These are phyloP conservation scores for Zymoseptoria ardabiliae DNA, from an alignment of 2,329 filamentous ascomycete genomes.

Conservation along the genomic window DNA sequence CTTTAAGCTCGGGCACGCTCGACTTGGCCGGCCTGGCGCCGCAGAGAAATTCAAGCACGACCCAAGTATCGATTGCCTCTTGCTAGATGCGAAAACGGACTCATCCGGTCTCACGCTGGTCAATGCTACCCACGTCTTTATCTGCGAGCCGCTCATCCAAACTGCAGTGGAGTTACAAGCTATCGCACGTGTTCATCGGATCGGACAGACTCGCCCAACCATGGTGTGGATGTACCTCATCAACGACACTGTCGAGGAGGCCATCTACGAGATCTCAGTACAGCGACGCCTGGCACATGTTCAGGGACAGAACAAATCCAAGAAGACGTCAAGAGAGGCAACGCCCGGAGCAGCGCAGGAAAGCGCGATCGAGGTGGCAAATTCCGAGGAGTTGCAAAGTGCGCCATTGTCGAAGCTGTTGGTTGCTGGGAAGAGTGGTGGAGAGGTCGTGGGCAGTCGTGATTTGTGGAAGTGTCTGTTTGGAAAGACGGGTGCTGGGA, in stretches of 20 bases:
- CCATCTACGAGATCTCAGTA: conserved; percentile 82
- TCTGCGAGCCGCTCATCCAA: conserved; percentile 90
- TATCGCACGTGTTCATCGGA: conserved; percentile 89
- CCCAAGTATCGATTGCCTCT: conserved; percentile 67
- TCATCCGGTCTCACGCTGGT: conserved; percentile 85
- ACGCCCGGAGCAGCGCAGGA: conserved; percentile 37
- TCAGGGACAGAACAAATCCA: conserved; percentile 27
- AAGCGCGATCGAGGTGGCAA: conserved; percentile 67
- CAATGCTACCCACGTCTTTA: conserved; percentile 86
- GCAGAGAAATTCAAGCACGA: conserved; percentile 72
- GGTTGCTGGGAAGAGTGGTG: conserved; percentile 60
- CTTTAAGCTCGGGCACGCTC: conserved; percentile 66
- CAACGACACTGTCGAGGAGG: conserved; percentile 84
- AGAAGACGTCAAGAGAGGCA: conserved; percentile 23
- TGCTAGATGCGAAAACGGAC: conserved; percentile 83
- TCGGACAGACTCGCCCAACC: conserved; percentile 79
- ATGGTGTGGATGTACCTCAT: conserved; percentile 94
- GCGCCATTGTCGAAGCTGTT: conserved; percentile 64
- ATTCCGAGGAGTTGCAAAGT: conserved; percentile 74
- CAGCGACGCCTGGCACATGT: conserved; percentile 72
- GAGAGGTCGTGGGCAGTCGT: conserved; percentile 69
- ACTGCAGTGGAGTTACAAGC: conserved; percentile 90
- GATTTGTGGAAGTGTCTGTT: conserved; percentile 91
- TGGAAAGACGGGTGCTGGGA: conserved; percentile 41
- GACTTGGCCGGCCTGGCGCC: conserved; percentile 61